A percentile compares a stretch with the other conserved stretches of the same genome.
These are phyloP conservation scores for Aspergillus pseudonomiae DNA, from an alignment of 2,329 filamentous ascomycete species.

Conservation along the genomic window DNA sequence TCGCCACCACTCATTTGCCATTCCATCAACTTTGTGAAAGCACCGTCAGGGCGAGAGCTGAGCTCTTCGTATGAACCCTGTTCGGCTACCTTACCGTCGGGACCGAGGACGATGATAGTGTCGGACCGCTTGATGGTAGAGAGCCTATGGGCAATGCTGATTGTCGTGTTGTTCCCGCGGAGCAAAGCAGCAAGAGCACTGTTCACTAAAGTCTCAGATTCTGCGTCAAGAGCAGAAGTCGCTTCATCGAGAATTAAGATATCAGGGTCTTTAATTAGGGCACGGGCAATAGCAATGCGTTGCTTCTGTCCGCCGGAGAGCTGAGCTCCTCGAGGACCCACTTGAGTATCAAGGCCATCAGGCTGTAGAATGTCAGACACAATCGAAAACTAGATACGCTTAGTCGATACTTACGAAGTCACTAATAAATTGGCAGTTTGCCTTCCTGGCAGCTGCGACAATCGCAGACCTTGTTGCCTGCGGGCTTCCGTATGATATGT, in stretches of 20 bases:
- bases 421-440: slow-evolving; percentile 94
- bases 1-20: slow-evolving; percentile 96
- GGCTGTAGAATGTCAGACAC: slow-evolving; percentile 54
- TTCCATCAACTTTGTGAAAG: slow-evolving; percentile 96
- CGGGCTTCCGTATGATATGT: slow-evolving; percentile 90
- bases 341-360: slow-evolving; percentile 90
- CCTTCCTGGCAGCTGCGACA: slow-evolving; percentile 80
- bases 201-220: slow-evolving; percentile 96
- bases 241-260: slow-evolving; percentile 96
- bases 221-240: slow-evolving; percentile 91
- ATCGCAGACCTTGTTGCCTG: slow-evolving; percentile 78
- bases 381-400: neutral
- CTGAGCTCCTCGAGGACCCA: slow-evolving; percentile 89
- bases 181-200: slow-evolving; percentile 81
- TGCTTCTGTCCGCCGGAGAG: slow-evolving; percentile 97
- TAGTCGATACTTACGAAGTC: slow-evolving; percentile 68
- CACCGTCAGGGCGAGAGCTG: slow-evolving; percentile 71
- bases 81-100: slow-evolving; percentile 86
- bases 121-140: slow-evolving; percentile 97
- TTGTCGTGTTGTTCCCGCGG: slow-evolving; percentile 88
- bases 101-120: slow-evolving; percentile 86
- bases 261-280: slow-evolving; percentile 92
- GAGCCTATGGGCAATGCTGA: slow-evolving; percentile 93
- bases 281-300: slow-evolving; percentile 93
- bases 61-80: slow-evolving; percentile 82